A percentile compares a stretch with the other conserved stretches of the same genome.
Conservation (phyloP, 1,139 yeast genomes). For the Pneumocystis murina region DNA sequence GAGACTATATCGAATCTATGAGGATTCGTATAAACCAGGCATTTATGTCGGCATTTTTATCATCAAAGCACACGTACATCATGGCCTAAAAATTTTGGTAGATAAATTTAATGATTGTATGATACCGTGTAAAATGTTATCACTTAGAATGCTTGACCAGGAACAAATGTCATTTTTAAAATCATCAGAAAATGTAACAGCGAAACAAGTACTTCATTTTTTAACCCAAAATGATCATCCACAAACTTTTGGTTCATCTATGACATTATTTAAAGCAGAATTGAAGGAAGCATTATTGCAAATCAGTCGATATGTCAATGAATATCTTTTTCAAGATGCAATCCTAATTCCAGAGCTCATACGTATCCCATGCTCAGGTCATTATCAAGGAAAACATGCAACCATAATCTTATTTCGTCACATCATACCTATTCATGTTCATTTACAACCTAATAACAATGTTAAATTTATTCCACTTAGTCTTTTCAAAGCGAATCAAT, state of each 20-base stretch:
- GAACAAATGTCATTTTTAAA: not conserved
- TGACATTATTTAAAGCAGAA: constrained; percentile 3
- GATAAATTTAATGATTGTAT: not conserved
- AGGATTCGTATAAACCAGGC: constrained; percentile 2
- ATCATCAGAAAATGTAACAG: not conserved
- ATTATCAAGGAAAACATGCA: constrained; percentile 2
- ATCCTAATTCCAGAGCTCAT: constrained; percentile 1
- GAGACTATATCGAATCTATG: constrained; percentile 1
- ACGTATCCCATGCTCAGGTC: constrained; percentile 3
- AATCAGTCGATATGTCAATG: not conserved
- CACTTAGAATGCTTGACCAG: not conserved
- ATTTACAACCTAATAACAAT: not conserved
- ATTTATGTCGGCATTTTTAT: constrained; percentile 5
- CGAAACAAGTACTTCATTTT: not conserved
- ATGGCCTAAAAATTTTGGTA: constrained; percentile 7
- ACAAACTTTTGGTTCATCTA: not conserved
- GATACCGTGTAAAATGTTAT: constrained; percentile 1
- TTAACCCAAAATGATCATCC: not conserved
- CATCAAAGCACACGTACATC: constrained; percentile 1
- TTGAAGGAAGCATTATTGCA: not conserved
- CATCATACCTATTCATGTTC: constrained; percentile 5
- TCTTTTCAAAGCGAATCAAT: constrained; percentile 2
- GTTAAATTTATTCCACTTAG: constrained; percentile 1
- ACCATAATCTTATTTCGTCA: constrained; percentile 1
- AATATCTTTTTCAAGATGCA: constrained; percentile 5